Evolutionary conservation across 2,329 filamentous ascomycete genomes (phyloP), one percentile per base, ranked within the genome.

Genomic region (Biscogniauxia marginata): DNA sequence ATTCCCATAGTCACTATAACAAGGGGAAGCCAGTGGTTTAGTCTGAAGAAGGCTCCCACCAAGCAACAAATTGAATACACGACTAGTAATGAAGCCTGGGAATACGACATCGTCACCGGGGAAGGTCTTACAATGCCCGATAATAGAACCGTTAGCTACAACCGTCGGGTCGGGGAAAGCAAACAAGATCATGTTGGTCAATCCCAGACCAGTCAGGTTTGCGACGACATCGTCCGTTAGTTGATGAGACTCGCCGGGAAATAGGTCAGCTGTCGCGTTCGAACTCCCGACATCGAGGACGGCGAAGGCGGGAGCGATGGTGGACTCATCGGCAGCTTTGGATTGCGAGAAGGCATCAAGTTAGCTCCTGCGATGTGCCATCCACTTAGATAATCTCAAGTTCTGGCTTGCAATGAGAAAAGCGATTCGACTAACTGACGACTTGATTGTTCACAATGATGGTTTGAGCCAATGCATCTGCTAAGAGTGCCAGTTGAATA

Each of bases 21-120:
- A 68, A 49, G 66, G 66, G 13, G 66, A 66, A 47, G 66, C 65
- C 19, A 65, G 57, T 4, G 66, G 66, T 45, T 56, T 66, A 11
- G 66, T 68, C 16, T 62, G 60, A 46, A 68, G 65, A 23, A 68
- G 61, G n/a, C 59, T 62, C 6, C 65, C 66, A 18, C 66, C 66
- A 4, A 68, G 60, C 23, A 68, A 59, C 7, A 68, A 58, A 30
- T 68, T 53, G 44, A 68, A 67, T 18, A 68, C 66, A 6, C 61
- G 52, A 18, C 50, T 60, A 8, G 66, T 67, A 18, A 67, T 54
- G 16, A 18, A 39, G 7, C 65, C 64, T 7, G 66, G 66, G 48
- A 65, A 67, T n/a, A 59, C 60, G 39, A 64, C 65, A 22, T 56
- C 60, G 50, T 67, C 65, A 13, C 61, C 62, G 1, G 62, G 64